Percentiles rank a stretch among this genome's conserved stretches.
These are phyloP conservation scores for Entoloma clypeatum DNA, from an alignment of 1,284 basidiomycete genomes.

Conservation along the genomic window DNA sequence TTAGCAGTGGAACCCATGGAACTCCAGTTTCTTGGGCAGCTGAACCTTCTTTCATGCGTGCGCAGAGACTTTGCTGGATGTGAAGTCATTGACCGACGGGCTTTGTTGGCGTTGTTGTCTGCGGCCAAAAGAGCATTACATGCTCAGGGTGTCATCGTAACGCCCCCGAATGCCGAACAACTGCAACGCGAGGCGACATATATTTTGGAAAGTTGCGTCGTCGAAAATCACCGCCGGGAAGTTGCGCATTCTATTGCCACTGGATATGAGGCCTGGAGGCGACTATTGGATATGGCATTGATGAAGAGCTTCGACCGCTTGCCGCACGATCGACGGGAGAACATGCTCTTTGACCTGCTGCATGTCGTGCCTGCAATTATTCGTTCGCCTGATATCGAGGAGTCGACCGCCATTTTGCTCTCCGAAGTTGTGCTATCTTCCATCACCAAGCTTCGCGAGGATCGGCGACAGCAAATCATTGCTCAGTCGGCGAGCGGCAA, in stretches of 20 bases:
- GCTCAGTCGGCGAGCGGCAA: constrained; percentile 63
- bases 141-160: constrained; percentile 63
- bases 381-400: constrained; percentile 56
- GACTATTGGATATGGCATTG: constrained; percentile 77
- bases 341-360: constrained; percentile 84
- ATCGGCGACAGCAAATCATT: constrained; percentile 63
- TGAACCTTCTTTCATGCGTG: constrained; percentile 76
- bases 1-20: constrained; percentile 54
- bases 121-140: constrained; percentile 60
- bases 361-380: constrained; percentile 68
- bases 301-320: constrained; percentile 81
- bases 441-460: constrained; percentile 82
- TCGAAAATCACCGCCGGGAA: constrained; percentile 85
- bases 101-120: constrained; percentile 65
- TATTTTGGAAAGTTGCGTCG: constrained; percentile 76
- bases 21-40: constrained; percentile 64
- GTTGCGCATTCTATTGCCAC: constrained; percentile 67
- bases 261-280: constrained; percentile 81
- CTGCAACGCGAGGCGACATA: constrained; percentile 70
- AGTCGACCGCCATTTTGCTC: constrained; percentile 74
- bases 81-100: constrained; percentile 75
- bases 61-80: constrained; percentile 72
- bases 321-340: constrained; percentile 77
- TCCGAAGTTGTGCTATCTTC: constrained; percentile 80
- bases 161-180: constrained; percentile 60